These are phyloP conservation scores for Exophiala sideris DNA, from an alignment of 2,329 filamentous ascomycete species.

Conservation along the genomic window DNA sequence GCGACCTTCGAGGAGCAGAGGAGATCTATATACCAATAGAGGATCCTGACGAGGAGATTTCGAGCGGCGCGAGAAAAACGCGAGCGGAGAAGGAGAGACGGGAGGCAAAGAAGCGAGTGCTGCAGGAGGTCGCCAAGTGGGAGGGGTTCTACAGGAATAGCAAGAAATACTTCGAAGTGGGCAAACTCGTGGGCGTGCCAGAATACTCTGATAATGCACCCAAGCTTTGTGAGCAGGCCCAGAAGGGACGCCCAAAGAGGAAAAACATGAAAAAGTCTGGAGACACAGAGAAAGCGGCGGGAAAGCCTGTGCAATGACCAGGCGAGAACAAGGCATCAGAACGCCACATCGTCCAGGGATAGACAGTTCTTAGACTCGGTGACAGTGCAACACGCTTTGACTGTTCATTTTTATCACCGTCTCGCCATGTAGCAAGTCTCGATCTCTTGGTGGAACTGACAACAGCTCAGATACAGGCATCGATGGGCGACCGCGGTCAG, in stretches of 20 bases:
- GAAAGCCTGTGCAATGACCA: constrained; percentile 27
- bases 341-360: too few species aligned
- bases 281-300: constrained; percentile 15
- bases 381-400: too few species aligned
- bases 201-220: constrained; percentile 48
- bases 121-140: constrained; percentile 74
- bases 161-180: constrained; percentile 77
- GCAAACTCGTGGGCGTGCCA: constrained; percentile 59
- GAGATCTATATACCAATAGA: constrained; percentile 72
- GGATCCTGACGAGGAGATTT: constrained; percentile 51
- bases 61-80: constrained; percentile 45
- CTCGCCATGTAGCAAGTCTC: too few species aligned
- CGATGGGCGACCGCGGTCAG: not conserved
- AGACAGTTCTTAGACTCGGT: too few species aligned
- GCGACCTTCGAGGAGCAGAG: constrained; percentile 83
- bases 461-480: too few species aligned
- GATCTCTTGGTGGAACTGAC: not conserved
- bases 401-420: too few species aligned
- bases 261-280: constrained; percentile 30
- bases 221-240: constrained; percentile 67
- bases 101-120: constrained; percentile 62
- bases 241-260: constrained; percentile 60
- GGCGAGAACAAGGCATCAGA: not conserved
- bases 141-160: constrained; percentile 75
- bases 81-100: constrained; percentile 61